Evolutionary conservation across 371 early-diverging fungal genomes (phyloP), one percentile per base, ranked within the genome.

Genomic region (Apophysomyces sp.): DNA sequence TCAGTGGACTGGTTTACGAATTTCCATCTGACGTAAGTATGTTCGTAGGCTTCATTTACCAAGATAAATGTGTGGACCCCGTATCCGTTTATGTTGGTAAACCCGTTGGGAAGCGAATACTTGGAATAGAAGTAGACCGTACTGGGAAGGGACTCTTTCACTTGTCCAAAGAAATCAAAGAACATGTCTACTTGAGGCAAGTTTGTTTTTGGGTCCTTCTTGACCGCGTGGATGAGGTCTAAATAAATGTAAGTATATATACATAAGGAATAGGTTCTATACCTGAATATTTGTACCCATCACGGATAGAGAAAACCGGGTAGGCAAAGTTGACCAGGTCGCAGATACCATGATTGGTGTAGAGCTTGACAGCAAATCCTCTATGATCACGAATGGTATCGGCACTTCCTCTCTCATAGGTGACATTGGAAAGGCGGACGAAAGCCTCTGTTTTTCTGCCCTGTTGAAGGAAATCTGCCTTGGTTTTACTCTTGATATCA

Each of bases 11-110:
- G 90, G n/a, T n/a, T n/a, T n/a, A n/a, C n/a, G 80, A 89, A 93
- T 80, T 94, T 94, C 88, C 89, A 94, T 79, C 93, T 94, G 82
- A 91, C 92, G 55, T 88, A 89, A 59, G 78, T 78, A 74, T 80
- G 81, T 59, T 85, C 72, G 54, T 92, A 92, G 13, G 88, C 66
- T 24, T 76, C 81, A 67, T 89, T 84, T 49, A 94, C 92, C 27
- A 93, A 74, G 69, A 89, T 89, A 54, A 92, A 80, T 6, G 93
- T 83, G 74, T 93, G 93, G 39, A 88, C 86, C 40, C 86, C 86
- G 67, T 84, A 93, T 9, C 92, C 92, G 73, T 92, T 79, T 87
- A 93, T 84, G 74, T 86, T 82, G 60, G 92, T 88, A 81, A 73
- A 93, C 29, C 90, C 89, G 72, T 88, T 83, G 55, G 93, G 93